Evolutionary conservation across 2,329 filamentous ascomycete species (phyloP).

Genomic region (Pseudopithomyces maydicus): DNA sequence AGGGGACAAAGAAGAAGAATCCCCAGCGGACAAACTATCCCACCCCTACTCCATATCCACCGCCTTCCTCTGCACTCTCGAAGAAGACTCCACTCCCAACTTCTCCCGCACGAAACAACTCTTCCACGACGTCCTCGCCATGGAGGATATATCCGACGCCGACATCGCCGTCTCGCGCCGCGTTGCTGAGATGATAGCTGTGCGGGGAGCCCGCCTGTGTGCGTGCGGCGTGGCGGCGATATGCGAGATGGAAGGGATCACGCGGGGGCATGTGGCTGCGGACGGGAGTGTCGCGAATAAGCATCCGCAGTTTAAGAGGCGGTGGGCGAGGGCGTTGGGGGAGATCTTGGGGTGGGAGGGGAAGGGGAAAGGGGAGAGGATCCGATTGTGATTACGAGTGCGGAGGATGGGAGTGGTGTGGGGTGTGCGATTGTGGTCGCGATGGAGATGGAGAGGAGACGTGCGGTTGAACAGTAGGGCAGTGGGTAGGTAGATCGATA

Average conservation of each 20-base stretch:
- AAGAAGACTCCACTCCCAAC: constrained; percentile 60
- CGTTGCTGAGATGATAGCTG: constrained; percentile 39
- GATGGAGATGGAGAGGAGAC: constrained; percentile 33
- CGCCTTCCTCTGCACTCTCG: constrained; percentile 86
- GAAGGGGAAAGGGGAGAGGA: constrained; percentile 25
- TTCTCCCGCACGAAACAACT: constrained; percentile 24
- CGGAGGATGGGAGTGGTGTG: constrained; percentile 49
- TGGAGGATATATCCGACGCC: constrained; percentile 20
- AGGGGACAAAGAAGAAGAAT: too few species aligned
- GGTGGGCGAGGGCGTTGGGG: constrained; percentile 47
- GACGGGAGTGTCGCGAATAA: constrained; percentile 49
- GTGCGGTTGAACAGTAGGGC: too few species aligned
- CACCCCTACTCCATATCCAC: constrained; percentile 85
- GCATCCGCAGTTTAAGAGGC: constrained; percentile 47
- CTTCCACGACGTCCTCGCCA: constrained; percentile 26
- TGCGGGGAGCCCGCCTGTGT: constrained; percentile 43
- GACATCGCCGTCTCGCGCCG: constrained; percentile 35
- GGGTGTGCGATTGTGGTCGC: constrained; percentile 45
- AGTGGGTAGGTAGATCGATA: too few species aligned
- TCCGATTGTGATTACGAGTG: constrained; percentile 45
- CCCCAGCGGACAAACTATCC: too few species aligned
- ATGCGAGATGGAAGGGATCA: constrained; percentile 38
- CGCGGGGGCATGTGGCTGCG: constrained; percentile 43
- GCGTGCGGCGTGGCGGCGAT: constrained; percentile 47
- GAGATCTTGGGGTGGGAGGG: constrained; percentile 46